These are phyloP conservation scores for Cenchrus purpureus DNA, from an alignment of 176 grass and related monocot genomes.

Conservation along the genomic window DNA sequence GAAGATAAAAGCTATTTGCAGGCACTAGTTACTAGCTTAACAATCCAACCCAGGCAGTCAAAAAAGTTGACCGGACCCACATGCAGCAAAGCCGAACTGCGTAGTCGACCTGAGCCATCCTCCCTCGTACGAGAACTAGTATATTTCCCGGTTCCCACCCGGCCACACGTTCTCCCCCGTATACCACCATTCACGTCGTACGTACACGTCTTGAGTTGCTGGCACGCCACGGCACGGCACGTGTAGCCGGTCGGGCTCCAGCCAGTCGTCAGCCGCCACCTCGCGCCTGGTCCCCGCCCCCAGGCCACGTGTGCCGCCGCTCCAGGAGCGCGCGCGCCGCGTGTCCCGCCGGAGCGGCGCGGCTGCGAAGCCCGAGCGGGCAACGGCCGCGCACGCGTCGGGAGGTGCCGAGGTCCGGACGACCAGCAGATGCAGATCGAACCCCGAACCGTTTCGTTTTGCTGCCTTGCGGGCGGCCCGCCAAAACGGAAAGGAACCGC, in stretches of 20 bases:
- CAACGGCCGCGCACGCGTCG: constrained; percentile 1
- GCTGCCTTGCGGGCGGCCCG: not conserved
- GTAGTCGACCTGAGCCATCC: not conserved
- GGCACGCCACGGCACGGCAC: not conserved
- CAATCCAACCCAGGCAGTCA: not conserved
- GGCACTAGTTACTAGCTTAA: too few relatives aligned
- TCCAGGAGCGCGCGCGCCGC: not conserved
- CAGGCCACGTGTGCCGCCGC: constrained; percentile 3
- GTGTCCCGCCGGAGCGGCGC: constrained; percentile 10
- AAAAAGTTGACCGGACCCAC: not conserved
- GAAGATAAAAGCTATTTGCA: too few relatives aligned
- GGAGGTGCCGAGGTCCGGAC: too few relatives aligned
- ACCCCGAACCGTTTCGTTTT: not conserved
- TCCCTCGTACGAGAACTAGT: not conserved
- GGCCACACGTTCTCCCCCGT: constrained; percentile 47
- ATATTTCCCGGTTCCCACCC: constrained; percentile 35
- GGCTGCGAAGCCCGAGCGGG: not conserved
- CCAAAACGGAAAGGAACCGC: not conserved
- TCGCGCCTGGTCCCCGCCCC: not conserved
- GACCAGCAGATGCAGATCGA: too few relatives aligned
- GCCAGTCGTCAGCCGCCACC: not conserved
- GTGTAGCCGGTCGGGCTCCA: not conserved
- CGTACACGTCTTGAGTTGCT: constrained; percentile 37
- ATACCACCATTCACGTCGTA: constrained; percentile 31
- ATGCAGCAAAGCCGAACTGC: too few relatives aligned